Conservation (phyloP, 208 protist species). For the Trypanosoma mega region DNA sequence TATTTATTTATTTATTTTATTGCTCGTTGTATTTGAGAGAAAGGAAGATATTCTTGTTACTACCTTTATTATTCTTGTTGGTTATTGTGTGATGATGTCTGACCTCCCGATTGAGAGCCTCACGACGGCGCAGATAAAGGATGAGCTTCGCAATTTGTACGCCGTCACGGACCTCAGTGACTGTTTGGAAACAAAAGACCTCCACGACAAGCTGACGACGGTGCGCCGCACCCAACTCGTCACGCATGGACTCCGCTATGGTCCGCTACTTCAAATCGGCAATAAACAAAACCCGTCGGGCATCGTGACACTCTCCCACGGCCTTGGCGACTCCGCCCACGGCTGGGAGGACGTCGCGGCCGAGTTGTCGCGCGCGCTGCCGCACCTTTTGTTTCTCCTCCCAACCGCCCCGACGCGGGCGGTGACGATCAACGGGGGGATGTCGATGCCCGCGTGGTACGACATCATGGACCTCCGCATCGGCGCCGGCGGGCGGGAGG, state of each 20-base stretch:
- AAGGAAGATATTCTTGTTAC: too few species aligned
- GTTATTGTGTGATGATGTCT: constrained; percentile 17
- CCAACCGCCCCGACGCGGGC: constrained; percentile 77
- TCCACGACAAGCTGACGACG: constrained; percentile 56
- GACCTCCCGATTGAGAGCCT: constrained; percentile 40
- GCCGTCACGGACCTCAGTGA: constrained; percentile 60
- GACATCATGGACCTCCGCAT: constrained; percentile 76
- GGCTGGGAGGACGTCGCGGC: constrained; percentile 86
- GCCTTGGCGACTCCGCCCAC: constrained; percentile 83
- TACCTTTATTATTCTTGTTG: neutral
- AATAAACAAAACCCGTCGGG: constrained; percentile 68
- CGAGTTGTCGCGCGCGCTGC: constrained; percentile 59
- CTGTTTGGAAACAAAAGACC: constrained; percentile 65
- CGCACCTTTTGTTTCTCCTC: constrained; percentile 89
- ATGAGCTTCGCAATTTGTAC: constrained; percentile 65
- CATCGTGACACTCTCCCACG: constrained; percentile 90
- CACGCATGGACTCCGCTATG: constrained; percentile 64
- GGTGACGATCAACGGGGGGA: constrained; percentile 90
- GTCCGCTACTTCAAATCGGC: constrained; percentile 60
- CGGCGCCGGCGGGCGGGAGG: constrained; percentile 27
- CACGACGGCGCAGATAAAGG: constrained; percentile 61
- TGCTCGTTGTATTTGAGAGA: neutral
- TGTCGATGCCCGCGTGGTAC: constrained; percentile 91
- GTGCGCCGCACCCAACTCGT: constrained; percentile 44
- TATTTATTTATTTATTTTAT: constrained; percentile 10